These are phyloP conservation scores for Umbelopsis sp. DNA, from an alignment of 371 early-diverging fungal genomes.

Conservation along the genomic window DNA sequence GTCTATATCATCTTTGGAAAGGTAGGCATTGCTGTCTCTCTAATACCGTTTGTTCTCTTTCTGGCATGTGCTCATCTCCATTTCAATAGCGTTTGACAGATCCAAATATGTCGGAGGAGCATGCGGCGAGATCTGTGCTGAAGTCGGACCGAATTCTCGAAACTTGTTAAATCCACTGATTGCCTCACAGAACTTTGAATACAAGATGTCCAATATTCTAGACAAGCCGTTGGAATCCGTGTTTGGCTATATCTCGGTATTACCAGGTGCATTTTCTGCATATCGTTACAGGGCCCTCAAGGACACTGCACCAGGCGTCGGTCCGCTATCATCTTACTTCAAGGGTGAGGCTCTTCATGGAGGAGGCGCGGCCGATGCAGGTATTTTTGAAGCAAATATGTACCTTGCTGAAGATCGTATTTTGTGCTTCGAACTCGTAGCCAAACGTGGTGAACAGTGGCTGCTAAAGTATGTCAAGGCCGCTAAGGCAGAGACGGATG, in stretches of 20 bases:
- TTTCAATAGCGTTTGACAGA: slow-evolving; percentile 65
- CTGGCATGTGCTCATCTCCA: too few species aligned
- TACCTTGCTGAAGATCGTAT: slow-evolving; percentile 87
- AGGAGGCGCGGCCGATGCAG: slow-evolving; percentile 48
- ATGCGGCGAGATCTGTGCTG: slow-evolving; percentile 88
- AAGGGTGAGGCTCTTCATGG: slow-evolving; percentile 65
- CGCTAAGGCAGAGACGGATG: slow-evolving; percentile 76
- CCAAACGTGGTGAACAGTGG: slow-evolving; percentile 76
- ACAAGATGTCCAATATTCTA: slow-evolving; percentile 75
- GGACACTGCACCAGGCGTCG: slow-evolving; percentile 41
- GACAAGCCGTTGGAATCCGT: slow-evolving; percentile 75
- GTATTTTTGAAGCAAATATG: slow-evolving; percentile 75
- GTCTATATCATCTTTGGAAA: slow-evolving; percentile 86
- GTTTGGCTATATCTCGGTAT: slow-evolving; percentile 72
- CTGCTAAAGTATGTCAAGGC: slow-evolving; percentile 70
- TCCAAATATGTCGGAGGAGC: slow-evolving; percentile 81
- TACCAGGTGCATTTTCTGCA: slow-evolving; percentile 75
- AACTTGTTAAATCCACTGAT: slow-evolving; percentile 74
- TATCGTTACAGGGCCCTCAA: slow-evolving; percentile 69
- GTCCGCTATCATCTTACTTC: slow-evolving; percentile 67
- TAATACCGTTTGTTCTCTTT: not conserved
- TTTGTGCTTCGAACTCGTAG: slow-evolving; percentile 86
- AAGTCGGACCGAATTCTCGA: slow-evolving; percentile 61
- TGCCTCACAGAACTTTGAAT: slow-evolving; percentile 76
- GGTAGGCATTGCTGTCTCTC: slow-evolving; percentile 17